Percentiles rank a stretch among this genome's conserved stretches.
Evolutionary conservation across 2,329 filamentous ascomycete species (phyloP).

Genomic region (Trichoderma sp.): DNA sequence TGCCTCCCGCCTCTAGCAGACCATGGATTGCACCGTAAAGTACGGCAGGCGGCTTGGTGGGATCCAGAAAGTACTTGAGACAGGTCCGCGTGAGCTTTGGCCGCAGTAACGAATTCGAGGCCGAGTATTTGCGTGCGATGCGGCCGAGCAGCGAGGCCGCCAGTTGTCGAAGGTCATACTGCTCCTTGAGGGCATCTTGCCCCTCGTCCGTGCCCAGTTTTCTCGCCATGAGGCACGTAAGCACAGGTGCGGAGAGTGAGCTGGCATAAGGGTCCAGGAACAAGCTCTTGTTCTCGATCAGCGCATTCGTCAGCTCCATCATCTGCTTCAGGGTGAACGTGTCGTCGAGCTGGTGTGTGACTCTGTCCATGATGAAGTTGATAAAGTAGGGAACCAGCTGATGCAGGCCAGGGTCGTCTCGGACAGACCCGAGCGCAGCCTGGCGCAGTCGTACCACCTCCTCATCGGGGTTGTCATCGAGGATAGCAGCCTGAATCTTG

Average conservation of each 20-base stretch:
- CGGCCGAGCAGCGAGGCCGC: slow-evolving; percentile 79
- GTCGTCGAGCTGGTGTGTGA: slow-evolving; percentile 90
- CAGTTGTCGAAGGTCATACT: slow-evolving; percentile 82
- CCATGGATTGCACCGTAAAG: slow-evolving; percentile 89
- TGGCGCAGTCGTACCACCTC: slow-evolving; percentile 71
- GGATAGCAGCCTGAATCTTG: slow-evolving; percentile 84
- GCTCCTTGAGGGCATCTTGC: slow-evolving; percentile 56
- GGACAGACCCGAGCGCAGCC: slow-evolving; percentile 81
- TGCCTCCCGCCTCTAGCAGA: slow-evolving; percentile 73
- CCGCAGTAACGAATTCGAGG: slow-evolving; percentile 78
- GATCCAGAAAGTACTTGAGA: slow-evolving; percentile 88
- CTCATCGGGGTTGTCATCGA: slow-evolving; percentile 86
- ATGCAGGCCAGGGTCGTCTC: slow-evolving; percentile 88
- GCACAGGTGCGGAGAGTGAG: slow-evolving; percentile 76
- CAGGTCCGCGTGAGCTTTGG: slow-evolving; percentile 91
- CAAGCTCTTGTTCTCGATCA: slow-evolving; percentile 80
- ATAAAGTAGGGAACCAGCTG: slow-evolving; percentile 96
- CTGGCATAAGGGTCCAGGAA: slow-evolving; percentile 67
- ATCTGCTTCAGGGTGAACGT: slow-evolving; percentile 86
- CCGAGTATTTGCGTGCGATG: slow-evolving; percentile 79
- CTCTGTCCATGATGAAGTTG: slow-evolving; percentile 92
- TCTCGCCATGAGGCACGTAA: slow-evolving; percentile 83
- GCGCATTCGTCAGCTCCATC: slow-evolving; percentile 84
- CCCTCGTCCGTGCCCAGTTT: slow-evolving; percentile 67
- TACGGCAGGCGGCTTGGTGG: slow-evolving; percentile 76